A percentile compares a stretch with the other conserved stretches of the same genome.
Evolutionary conservation across 2,329 filamentous ascomycete genomes (phyloP).

Genomic region (Didymellaceae sp.): DNA sequence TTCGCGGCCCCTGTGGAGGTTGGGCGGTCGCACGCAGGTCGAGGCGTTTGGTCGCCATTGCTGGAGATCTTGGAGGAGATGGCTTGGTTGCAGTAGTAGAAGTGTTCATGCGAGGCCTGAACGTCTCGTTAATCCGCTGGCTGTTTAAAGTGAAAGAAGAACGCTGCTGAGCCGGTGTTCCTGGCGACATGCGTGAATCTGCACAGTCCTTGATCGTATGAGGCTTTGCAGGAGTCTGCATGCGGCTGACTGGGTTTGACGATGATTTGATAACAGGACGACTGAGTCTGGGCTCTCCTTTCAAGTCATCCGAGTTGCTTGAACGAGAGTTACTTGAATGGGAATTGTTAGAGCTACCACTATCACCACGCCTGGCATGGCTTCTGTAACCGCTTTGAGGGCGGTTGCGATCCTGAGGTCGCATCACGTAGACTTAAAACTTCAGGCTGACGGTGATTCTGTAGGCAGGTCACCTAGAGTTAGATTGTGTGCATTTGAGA

Average conservation of each 20-base stretch:
- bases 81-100: background rate
- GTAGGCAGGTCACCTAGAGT: too few relatives aligned
- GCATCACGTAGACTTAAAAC: constrained; percentile 21
- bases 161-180: constrained; percentile 9
- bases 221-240: constrained; percentile 5
- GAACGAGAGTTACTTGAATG: constrained; percentile 28
- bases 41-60: background rate
- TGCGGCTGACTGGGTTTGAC: background rate
- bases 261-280: constrained; percentile 11
- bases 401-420: constrained; percentile 2
- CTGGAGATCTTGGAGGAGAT: background rate
- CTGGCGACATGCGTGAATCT: background rate
- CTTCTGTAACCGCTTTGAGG: constrained; percentile 11
- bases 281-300: constrained; percentile 1
- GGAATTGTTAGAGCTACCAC: constrained; percentile 16
- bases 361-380: background rate
- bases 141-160: constrained; percentile 20
- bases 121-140: constrained; percentile 25
- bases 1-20: too few relatives aligned
- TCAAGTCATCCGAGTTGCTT: constrained; percentile 25
- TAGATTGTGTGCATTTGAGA: background rate
- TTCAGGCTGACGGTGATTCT: too few relatives aligned
- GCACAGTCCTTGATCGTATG: background rate
- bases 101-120: constrained; percentile 6
- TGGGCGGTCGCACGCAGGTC: constrained; percentile 2